Base-by-base conservation (phyloP, 2,329 filamentous ascomycete genomes). In the Pseudogymnoascus destructans region DNA sequence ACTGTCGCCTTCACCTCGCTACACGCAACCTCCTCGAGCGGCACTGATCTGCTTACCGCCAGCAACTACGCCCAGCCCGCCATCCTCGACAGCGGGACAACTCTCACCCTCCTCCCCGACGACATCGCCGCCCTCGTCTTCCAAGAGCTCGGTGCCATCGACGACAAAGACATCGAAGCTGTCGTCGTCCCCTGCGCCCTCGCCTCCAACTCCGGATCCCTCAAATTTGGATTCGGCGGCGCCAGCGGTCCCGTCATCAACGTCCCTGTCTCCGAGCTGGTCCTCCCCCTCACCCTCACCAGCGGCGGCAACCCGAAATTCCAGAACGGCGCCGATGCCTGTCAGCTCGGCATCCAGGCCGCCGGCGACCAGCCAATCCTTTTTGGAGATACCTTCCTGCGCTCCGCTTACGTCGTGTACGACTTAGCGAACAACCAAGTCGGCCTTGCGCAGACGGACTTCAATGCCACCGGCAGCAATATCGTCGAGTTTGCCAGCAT, bases 61-160 rank as follows among this genome's bases (percentile, higher is more conserved):
- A 19, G 59, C 8, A 63, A 65, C 59, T 71, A 71, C 36, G 70
- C 82, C 0, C 68, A 74, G 7, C 69, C 74, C 25, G 75, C 79
- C 27, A 75, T 83, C 55, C 75, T 87, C 23, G 84, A 87, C 70
- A 84, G 80, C 11, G 86, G 86, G 59, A 84, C 80, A 61, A 85
- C 81, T 40, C 72, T 87, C 58, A 85, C 79, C 68, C 81, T 84
- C 61, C 75, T 89, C 1, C 86, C 86, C 2, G 72, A 79, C 60
- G 66, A 73, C 30, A 69, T 86, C 60, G 77, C 80, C 59, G 62
- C 70, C 25, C 63, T 69, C 30, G 71, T 83, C 32, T 73, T 72
- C 66, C 59, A 69, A 57, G 66, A 73, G 64, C 60, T 81, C 6
- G 74, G 73, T 58, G 75, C 78, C 27, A 70, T 74, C 25, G 75